These are phyloP conservation scores for Jackrogersella multiformis DNA, from an alignment of 495 filamentous ascomycete species.

Conservation along the genomic window DNA sequence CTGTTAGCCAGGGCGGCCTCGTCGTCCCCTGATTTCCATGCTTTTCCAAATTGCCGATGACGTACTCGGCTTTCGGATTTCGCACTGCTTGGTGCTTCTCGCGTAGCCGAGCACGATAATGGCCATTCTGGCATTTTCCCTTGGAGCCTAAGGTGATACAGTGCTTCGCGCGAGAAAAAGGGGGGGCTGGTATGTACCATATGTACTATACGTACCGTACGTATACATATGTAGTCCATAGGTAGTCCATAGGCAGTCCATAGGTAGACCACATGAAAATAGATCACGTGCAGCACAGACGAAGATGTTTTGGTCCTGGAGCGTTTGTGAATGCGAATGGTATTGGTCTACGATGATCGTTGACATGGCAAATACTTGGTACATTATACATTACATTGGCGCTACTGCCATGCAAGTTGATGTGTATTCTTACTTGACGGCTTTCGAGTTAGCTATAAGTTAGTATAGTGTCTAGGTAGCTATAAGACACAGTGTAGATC, in stretches of 20 bases:
- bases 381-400: too few species aligned
- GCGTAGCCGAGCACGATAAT: neutral
- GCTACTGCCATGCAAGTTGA: slow-evolving; percentile 43
- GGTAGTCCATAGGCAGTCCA: neutral
- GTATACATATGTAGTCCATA: neutral
- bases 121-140: slow-evolving; percentile 10
- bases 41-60: slow-evolving; percentile 19
- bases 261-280: slow-evolving; percentile 18
- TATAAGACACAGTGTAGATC: slow-evolving; percentile 26
- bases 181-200: slow-evolving; percentile 6
- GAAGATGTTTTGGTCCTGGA: slow-evolving; percentile 15
- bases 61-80: slow-evolving; percentile 11
- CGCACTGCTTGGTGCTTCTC: neutral
- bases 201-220: slow-evolving; percentile 10
- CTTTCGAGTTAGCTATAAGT: too few species aligned
- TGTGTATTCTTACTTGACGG: slow-evolving; percentile 36
- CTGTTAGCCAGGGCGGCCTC: slow-evolving; percentile 4
- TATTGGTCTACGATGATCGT: slow-evolving; percentile 31
- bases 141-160: slow-evolving; percentile 42
- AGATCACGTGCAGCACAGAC: slow-evolving; percentile 34
- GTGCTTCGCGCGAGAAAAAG: slow-evolving; percentile 11
- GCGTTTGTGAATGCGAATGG: neutral
- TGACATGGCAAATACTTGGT: slow-evolving; percentile 26
- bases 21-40: slow-evolving; percentile 22
- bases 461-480: too few species aligned